Evolutionary conservation across 768 basidiomycete genomes (phyloP).

Genomic region (Suillus americanus): DNA sequence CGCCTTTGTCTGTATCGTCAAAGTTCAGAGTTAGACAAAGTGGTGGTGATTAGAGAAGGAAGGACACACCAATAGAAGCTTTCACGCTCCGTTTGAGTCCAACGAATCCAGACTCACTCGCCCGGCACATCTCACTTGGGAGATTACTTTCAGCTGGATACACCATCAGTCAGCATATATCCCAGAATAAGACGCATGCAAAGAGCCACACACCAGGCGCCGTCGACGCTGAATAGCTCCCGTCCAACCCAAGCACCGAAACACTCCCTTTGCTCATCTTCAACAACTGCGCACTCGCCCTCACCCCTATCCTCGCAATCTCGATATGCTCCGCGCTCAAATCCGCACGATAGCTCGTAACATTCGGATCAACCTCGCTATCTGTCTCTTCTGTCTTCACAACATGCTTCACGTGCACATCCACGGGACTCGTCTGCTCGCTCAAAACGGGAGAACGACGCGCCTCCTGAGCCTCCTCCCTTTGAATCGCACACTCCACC

Average conservation of each 20-base stretch:
- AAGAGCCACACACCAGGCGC: slow-evolving; percentile 4
- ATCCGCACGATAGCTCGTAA: slow-evolving; percentile 10
- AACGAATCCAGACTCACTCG: slow-evolving; percentile 40
- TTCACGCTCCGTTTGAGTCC: slow-evolving; percentile 70
- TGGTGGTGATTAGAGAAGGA: background rate
- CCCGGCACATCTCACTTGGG: slow-evolving; percentile 24
- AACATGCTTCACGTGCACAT: slow-evolving; percentile 7
- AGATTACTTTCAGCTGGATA: slow-evolving; percentile 19
- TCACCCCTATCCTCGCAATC: slow-evolving; percentile 28
- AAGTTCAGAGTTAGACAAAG: background rate
- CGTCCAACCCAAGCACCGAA: slow-evolving; percentile 13
- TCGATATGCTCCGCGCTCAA: slow-evolving; percentile 30
- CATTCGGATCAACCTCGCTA: slow-evolving; percentile 5
- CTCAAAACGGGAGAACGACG: slow-evolving; percentile 8
- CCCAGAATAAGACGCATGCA: background rate
- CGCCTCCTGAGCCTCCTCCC: slow-evolving; percentile 22
- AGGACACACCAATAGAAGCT: slow-evolving; percentile 64
- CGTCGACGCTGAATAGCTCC: slow-evolving; percentile 13
- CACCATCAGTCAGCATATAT: background rate
- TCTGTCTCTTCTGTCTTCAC: slow-evolving; percentile 3
- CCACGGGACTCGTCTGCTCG: slow-evolving; percentile 3
- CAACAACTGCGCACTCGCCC: slow-evolving; percentile 29
- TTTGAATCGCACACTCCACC: slow-evolving; percentile 30
- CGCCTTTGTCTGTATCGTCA: slow-evolving; percentile 56
- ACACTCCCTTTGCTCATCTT: slow-evolving; percentile 25